Base-by-base conservation (phyloP, 2,329 filamentous ascomycete species). In the Podosphaera xanthii region DNA sequence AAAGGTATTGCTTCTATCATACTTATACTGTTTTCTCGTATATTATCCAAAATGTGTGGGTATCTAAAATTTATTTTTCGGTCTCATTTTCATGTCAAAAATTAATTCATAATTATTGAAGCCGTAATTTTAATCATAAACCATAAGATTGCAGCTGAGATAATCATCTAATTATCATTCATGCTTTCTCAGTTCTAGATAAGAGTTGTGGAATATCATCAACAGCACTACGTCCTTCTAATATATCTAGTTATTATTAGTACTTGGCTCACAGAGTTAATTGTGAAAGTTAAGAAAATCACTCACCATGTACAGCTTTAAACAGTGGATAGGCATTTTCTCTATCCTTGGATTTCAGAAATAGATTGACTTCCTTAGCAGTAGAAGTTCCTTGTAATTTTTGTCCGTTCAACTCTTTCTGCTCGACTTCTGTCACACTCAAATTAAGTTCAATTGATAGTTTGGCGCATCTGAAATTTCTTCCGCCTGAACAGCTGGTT, bases 371-470 rank as follows among this genome's bases (percentile, higher is more conserved):
- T 71, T 98, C 92, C 63, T 83, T 80, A 7, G 92, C 90, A 2
- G 92, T 98, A 65, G 84, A 84, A 0, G 89, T 97, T 44, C 92
- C 92, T 74, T 98, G 92, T 61, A 98, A 76, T 75, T 94, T 95
- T 76, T 98, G 92, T 12, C 92, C 92, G 69, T 98, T 97, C 62
- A 98, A 77, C 70, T 96, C 90, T 61, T 82, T 79, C 68, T 80
- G 78, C 76, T 98, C 92, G 50, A 98, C 83, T 71, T 97, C 88
- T 65, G 85, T 82, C 46, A 98, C 87, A 7, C 80, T 78, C 64
- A 91, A 76, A 36, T 85, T 84, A 68, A 84, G 81, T 74, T 90
- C 80, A 38, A 95, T 81, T 34, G 87, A 83, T 75, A 90, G 82
- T 77, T 86, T 94, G 57, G 92, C 91, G 71, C 91, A 97, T 60